Evolutionary conservation across 495 filamentous ascomycete genomes (phyloP).

Genomic region (Extremus antarcticus): DNA sequence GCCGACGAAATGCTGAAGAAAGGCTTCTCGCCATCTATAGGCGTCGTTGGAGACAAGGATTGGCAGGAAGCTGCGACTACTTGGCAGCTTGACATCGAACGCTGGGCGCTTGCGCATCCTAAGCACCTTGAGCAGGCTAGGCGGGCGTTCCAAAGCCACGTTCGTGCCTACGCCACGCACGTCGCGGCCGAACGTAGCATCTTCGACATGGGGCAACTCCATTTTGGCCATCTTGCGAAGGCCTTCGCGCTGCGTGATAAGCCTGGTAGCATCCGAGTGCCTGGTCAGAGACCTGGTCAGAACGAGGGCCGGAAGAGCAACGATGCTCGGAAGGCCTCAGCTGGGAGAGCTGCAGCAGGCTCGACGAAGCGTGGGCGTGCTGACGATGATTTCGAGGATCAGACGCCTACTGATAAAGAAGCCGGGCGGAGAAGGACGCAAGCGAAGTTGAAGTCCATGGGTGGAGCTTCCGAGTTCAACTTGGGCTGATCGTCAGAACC

Average conservation of each 20-base stretch:
- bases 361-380: slow-evolving; percentile 21
- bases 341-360: slow-evolving; percentile 34
- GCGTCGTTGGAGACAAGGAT: slow-evolving; percentile 29
- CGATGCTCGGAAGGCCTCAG: slow-evolving; percentile 26
- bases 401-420: slow-evolving; percentile 37
- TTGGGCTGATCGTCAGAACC: slow-evolving; percentile 45
- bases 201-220: slow-evolving; percentile 81
- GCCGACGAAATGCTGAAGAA: slow-evolving; percentile 52
- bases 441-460: slow-evolving; percentile 71
- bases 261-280: slow-evolving; percentile 73
- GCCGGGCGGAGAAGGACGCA: slow-evolving; percentile 66
- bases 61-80: slow-evolving; percentile 64
- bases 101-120: slow-evolving; percentile 54
- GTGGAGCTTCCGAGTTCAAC: slow-evolving; percentile 74
- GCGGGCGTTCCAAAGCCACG: slow-evolving; percentile 78
- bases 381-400: slow-evolving; percentile 33
- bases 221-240: slow-evolving; percentile 90
- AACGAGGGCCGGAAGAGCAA: slow-evolving; percentile 36
- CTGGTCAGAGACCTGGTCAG: slow-evolving; percentile 37
- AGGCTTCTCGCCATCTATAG: slow-evolving; percentile 38
- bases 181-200: slow-evolving; percentile 66
- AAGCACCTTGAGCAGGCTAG: slow-evolving; percentile 59
- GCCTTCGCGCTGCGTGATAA: slow-evolving; percentile 79
- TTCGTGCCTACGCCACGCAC: slow-evolving; percentile 91
- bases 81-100: slow-evolving; percentile 65